Evolutionary conservation across 2,329 filamentous ascomycete genomes (phyloP).

Genomic region (Dactylella cylindrospora): DNA sequence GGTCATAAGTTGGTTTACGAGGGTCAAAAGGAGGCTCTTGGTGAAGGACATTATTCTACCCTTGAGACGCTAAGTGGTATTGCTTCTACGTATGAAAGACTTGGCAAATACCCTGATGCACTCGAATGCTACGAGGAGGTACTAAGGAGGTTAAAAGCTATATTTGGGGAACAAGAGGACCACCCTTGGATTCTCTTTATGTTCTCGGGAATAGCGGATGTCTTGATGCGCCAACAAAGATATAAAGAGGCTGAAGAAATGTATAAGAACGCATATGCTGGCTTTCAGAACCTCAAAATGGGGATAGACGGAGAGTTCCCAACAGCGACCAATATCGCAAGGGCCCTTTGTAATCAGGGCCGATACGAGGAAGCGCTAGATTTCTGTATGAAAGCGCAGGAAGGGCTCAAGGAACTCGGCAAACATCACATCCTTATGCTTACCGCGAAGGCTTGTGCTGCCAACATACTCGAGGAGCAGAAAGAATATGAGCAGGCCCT

Average conservation of each 20-base stretch:
- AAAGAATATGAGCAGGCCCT: slow-evolving; percentile 6
- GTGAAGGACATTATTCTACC: slow-evolving; percentile 6
- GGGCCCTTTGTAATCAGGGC: not conserved
- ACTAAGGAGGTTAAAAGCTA: not conserved
- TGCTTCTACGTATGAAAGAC: slow-evolving; percentile 1
- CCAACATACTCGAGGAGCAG: slow-evolving; percentile 3
- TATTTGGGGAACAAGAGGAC: slow-evolving; percentile 7
- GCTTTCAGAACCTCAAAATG: not conserved
- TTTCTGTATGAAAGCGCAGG: slow-evolving; percentile 3
- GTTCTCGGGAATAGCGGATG: not conserved
- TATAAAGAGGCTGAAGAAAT: slow-evolving; percentile 5
- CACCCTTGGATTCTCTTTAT: slow-evolving; percentile 12
- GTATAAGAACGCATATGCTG: slow-evolving; percentile 1
- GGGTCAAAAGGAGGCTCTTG: not conserved
- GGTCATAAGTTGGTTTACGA: slow-evolving; percentile 1
- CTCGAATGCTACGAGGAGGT: not conserved
- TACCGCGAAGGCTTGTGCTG: not conserved
- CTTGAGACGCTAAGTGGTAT: not conserved
- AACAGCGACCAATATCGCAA: slow-evolving; percentile 2
- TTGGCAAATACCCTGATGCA: not conserved
- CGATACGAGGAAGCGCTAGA: slow-evolving; percentile 1
- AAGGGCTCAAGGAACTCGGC: not conserved
- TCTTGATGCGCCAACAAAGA: not conserved
- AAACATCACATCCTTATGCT: not conserved
- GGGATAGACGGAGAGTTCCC: not conserved